Base-by-base conservation (phyloP, 805 yeast genomes). In the Starmerella vaccinii region DNA sequence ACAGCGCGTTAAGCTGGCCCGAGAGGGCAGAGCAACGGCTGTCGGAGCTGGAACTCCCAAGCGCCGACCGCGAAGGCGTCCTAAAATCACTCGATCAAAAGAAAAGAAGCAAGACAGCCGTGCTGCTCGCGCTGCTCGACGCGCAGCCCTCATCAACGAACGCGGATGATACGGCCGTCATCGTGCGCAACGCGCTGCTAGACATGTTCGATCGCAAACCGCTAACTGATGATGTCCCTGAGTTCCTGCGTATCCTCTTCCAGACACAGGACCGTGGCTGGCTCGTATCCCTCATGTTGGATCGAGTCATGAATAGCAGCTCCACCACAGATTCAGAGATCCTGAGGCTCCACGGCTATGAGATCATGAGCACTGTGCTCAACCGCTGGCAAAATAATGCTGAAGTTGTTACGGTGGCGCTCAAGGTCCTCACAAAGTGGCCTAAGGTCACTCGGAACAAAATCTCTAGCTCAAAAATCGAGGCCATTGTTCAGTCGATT, bases 321-420 rank as follows among this genome's bases (percentile, higher is more conserved):
- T 68, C 70, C 2, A 64, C 66, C 5, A 69, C 83, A 26, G 77
- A 83, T 49, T 65, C 73, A 13, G 73, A 76, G 29, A 77, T 89
- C 39, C 77, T 86, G 59, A 76, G 81, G 53, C 73, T 87, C 61
- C 98, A 89, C 64, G 98, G 97, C 12, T 84, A 87, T 66, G 81
- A 81, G 61, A 80, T 92, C 18, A 71, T 89, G 47, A 76, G 84
- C 15, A 75, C 80, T 13, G 67, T 85, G 5, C 62, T 88, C 47
- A 63, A 64, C 47, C 64, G 70, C 21, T 73, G 71, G 61, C 57
- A 55, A 2, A 60, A 62, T 12, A 73, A 74, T 50, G 71, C 68
- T 22, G 69, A 65, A 0, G 62, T 82, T 42, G 68, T 76, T 5
- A 54, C 59, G 3, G 65, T 71, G 58, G 73, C 85, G 16, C 67